A percentile compares a stretch with the other conserved stretches of the same genome.
These are phyloP conservation scores for Salisapilia sapeloensis DNA, from an alignment of 352 stramenopile genomes.

Conservation along the genomic window DNA sequence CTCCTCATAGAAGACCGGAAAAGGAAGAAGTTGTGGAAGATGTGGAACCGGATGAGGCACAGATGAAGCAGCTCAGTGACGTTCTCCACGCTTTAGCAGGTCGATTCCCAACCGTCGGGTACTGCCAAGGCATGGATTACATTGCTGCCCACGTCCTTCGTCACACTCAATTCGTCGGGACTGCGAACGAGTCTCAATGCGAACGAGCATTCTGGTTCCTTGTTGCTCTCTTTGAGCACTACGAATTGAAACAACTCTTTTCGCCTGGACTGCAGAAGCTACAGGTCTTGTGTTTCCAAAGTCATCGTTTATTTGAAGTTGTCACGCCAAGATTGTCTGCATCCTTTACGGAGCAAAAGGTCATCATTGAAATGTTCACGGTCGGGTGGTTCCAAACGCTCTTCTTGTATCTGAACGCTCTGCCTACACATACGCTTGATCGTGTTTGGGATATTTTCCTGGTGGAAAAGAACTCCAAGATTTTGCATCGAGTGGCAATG, in stretches of 20 bases:
- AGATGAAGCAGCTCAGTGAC: slow-evolving; percentile 58
- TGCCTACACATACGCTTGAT: slow-evolving; percentile 47
- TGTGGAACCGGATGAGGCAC: slow-evolving; percentile 34
- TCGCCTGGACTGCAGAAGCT: slow-evolving; percentile 45
- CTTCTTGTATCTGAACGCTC: slow-evolving; percentile 74
- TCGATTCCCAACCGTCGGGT: slow-evolving; percentile 68
- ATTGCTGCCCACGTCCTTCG: slow-evolving; percentile 67
- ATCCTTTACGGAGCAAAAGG: slow-evolving; percentile 61
- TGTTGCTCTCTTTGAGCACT: slow-evolving; percentile 64
- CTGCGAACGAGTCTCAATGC: slow-evolving; percentile 9
- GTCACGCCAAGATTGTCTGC: slow-evolving; percentile 28
- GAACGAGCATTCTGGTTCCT: slow-evolving; percentile 52
- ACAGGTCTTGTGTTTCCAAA: slow-evolving; percentile 71
- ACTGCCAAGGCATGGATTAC: slow-evolving; percentile 83
- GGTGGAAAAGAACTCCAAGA: slow-evolving; percentile 77
- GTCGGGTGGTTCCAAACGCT: slow-evolving; percentile 82
- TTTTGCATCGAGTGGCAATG: slow-evolving; percentile 53
- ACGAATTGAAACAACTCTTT: slow-evolving; percentile 67
- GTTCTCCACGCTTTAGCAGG: slow-evolving; percentile 66
- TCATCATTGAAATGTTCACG: slow-evolving; percentile 77
- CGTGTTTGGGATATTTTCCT: slow-evolving; percentile 80
- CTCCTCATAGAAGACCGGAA: slow-evolving; percentile 45
- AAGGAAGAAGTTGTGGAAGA: slow-evolving; percentile 35
- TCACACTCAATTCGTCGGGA: no score
- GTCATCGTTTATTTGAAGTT: slow-evolving; percentile 44